These are phyloP conservation scores for Rhynchospora pubera DNA, from an alignment of 176 grass and related monocot genomes.

Conservation along the genomic window DNA sequence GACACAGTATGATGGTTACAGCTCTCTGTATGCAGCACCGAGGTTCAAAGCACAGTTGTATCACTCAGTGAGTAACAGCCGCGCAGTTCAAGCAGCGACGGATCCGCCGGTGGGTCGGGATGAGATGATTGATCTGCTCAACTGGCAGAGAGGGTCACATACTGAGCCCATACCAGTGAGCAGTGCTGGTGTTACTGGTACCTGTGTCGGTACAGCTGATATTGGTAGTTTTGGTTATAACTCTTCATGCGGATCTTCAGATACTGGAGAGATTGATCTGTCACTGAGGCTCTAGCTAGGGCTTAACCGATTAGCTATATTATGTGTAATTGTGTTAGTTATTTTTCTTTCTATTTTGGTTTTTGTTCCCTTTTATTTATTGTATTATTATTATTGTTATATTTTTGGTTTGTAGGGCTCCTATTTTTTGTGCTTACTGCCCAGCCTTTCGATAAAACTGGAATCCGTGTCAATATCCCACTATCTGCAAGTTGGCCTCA, in stretches of 20 bases:
- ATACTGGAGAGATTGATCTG: conserved; percentile 43
- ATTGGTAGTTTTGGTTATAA: conserved; percentile 12
- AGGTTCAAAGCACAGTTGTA: conserved; percentile 48
- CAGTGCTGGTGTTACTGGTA: conserved; percentile 16
- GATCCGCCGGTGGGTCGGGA: conserved; percentile 40
- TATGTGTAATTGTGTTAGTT: not conserved
- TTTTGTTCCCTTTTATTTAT: not conserved
- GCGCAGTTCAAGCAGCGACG: conserved; percentile 29
- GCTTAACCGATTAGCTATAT: not conserved
- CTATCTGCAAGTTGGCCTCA: conserved; percentile 16
- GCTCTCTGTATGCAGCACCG: conserved; percentile 2
- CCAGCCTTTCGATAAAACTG: conserved; percentile 7
- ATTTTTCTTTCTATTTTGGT: not conserved
- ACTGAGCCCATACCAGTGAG: conserved; percentile 26
- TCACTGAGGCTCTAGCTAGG: conserved; percentile 46
- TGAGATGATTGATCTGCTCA: conserved; percentile 77
- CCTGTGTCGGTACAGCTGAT: not conserved
- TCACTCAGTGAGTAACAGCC: conserved; percentile 28
- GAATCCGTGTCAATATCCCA: conserved; percentile 26
- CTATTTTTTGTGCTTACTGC: conserved; percentile 11
- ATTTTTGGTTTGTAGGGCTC: not conserved
- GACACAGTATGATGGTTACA: not conserved
- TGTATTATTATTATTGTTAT: conserved; percentile 20
- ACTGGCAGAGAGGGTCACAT: conserved; percentile 80
- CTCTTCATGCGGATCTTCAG: not conserved